Evolutionary conservation across 2,329 filamentous ascomycete species (phyloP).

Genomic region (Dactylellina haptotyla): DNA sequence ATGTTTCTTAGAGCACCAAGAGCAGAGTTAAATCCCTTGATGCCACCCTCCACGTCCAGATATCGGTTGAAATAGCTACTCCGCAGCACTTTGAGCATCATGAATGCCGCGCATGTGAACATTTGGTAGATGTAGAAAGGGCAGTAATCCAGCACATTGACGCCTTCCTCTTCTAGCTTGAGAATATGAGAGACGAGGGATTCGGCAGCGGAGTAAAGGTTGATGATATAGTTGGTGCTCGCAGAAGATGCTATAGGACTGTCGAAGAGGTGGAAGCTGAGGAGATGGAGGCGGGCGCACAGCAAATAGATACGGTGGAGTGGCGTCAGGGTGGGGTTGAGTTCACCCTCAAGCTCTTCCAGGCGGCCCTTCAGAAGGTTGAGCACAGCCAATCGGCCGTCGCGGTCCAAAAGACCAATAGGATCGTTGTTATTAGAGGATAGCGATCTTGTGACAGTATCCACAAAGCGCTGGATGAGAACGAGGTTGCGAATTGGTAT

Average conservation of each 20-base stretch:
- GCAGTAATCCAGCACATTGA: constrained; percentile 72
- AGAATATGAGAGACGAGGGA: constrained; percentile 72
- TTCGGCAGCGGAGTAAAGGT: constrained; percentile 77
- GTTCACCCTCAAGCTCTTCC: constrained; percentile 70
- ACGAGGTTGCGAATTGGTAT: constrained; percentile 74
- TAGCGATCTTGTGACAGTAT: constrained; percentile 81
- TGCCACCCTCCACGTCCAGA: constrained; percentile 75
- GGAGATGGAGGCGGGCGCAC: constrained; percentile 78
- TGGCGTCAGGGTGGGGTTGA: constrained; percentile 66
- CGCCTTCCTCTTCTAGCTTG: constrained; percentile 67
- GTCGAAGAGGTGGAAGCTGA: constrained; percentile 83
- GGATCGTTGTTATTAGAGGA: constrained; percentile 81
- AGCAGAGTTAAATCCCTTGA: constrained; percentile 75
- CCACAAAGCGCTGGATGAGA: constrained; percentile 77
- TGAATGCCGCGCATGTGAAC: constrained; percentile 82
- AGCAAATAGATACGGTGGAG: constrained; percentile 74
- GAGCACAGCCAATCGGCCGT: constrained; percentile 74
- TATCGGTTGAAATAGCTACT: constrained; percentile 78
- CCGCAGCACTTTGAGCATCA: constrained; percentile 78
- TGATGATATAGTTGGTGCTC: constrained; percentile 70
- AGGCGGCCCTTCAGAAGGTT: constrained; percentile 74
- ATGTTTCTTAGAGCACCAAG: constrained; percentile 76
- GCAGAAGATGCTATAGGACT: constrained; percentile 77
- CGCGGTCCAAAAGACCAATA: constrained; percentile 74
- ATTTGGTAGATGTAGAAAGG: constrained; percentile 85